Conservation (phyloP, 2,329 filamentous ascomycete genomes). For the Fusarium heterosporum region DNA sequence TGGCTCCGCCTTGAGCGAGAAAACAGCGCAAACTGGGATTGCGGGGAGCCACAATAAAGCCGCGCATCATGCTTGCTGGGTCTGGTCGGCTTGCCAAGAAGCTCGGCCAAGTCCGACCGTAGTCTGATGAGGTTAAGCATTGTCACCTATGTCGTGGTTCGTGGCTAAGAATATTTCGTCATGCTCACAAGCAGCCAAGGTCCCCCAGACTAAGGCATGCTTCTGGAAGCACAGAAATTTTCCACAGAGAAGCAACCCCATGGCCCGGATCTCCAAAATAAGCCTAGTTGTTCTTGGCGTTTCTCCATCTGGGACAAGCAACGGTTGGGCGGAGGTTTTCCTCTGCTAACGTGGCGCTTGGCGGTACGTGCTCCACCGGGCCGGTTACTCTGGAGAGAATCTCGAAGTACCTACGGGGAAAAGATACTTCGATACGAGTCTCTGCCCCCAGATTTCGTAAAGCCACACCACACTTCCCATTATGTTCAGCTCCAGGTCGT, state of each 20-base stretch:
- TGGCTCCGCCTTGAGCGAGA: slow-evolving; percentile 38
- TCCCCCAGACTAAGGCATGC: slow-evolving; percentile 41
- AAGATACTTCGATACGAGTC: slow-evolving; percentile 42
- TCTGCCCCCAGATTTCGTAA: slow-evolving; percentile 47
- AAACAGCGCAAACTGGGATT: slow-evolving; percentile 39
- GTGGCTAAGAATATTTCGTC: slow-evolving; percentile 39
- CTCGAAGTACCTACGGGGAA: slow-evolving; percentile 48
- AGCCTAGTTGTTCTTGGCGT: slow-evolving; percentile 32
- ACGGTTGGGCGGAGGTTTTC: slow-evolving; percentile 37
- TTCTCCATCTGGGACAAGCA: slow-evolving; percentile 33
- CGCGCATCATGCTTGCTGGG: slow-evolving; percentile 41
- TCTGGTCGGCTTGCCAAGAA: slow-evolving; percentile 43
- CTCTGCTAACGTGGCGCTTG: slow-evolving; percentile 24
- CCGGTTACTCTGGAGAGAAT: slow-evolving; percentile 37
- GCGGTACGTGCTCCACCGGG: slow-evolving; percentile 43
- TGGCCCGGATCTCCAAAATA: slow-evolving; percentile 18
- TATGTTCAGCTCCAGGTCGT: neutral
- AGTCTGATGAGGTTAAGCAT: slow-evolving; percentile 41
- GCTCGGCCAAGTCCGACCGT: slow-evolving; percentile 47
- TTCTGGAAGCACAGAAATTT: slow-evolving; percentile 50
- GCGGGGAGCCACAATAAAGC: slow-evolving; percentile 42
- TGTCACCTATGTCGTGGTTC: slow-evolving; percentile 25
- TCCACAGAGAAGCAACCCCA: slow-evolving; percentile 31
- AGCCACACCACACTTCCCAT: slow-evolving; percentile 41
- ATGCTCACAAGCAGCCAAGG: slow-evolving; percentile 14